Conservation (phyloP, 495 filamentous ascomycete species). For the Tuber calosporum region DNA sequence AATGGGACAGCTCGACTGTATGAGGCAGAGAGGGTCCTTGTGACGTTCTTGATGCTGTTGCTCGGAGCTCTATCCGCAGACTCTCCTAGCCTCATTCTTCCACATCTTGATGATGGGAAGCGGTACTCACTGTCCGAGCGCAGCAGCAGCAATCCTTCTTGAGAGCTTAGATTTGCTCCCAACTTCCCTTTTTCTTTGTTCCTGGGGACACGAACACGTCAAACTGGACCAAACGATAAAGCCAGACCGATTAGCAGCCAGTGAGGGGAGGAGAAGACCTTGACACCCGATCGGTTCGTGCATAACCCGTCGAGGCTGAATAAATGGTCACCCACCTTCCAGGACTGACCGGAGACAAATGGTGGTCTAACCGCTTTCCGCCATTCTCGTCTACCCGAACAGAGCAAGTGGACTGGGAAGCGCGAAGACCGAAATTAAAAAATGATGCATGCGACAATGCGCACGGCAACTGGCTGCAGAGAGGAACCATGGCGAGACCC, state of each 20-base stretch:
- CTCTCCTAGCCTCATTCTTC: neutral
- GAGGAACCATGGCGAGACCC: conserved; percentile 33
- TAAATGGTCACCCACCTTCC: conserved; percentile 21
- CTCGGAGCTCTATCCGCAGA: neutral
- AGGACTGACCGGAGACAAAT: conserved; percentile 22
- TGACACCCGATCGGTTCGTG: conserved; percentile 34
- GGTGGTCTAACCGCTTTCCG: conserved; percentile 2
- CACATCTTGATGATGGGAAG: neutral
- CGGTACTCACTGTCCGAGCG: no score
- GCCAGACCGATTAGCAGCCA: conserved; percentile 19
- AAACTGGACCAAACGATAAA: conserved; percentile 38
- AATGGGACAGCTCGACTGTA: neutral
- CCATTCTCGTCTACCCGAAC: neutral
- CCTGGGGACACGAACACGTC: conserved; percentile 37
- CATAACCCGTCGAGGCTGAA: conserved; percentile 38
- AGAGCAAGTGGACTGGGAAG: conserved; percentile 20
- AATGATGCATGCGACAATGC: conserved; percentile 39
- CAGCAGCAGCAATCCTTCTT: neutral
- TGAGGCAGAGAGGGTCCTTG: neutral
- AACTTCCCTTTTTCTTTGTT: conserved; percentile 34
- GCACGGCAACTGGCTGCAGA: conserved; percentile 37
- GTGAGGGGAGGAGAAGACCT: conserved; percentile 13
- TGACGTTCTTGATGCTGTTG: neutral
- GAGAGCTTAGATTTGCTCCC: conserved; percentile 5
- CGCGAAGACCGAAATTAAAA: conserved; percentile 39